Evolutionary conservation across 306 rosid species (phyloP).

Genomic region (Sicyos edulis): DNA sequence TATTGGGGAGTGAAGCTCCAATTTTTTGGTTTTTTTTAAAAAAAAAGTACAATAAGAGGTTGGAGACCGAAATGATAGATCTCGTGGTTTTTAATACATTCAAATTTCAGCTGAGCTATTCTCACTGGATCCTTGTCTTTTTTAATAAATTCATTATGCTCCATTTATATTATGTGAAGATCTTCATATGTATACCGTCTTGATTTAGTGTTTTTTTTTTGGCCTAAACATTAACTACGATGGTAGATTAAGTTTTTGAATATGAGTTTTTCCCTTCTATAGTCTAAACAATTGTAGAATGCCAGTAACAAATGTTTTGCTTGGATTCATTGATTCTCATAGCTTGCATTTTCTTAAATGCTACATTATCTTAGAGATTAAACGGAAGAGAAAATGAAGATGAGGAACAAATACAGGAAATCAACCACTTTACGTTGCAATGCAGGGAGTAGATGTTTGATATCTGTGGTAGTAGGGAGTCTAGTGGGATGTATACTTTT

Average conservation of each 20-base stretch:
- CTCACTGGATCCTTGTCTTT: no score
- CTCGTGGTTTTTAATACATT: no score
- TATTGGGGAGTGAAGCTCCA: no score
- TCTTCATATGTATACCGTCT: neutral
- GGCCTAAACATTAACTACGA: no score
- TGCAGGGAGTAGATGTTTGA: slow-evolving; percentile 74
- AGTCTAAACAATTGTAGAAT: neutral
- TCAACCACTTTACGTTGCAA: slow-evolving; percentile 59
- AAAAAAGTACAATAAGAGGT: no score
- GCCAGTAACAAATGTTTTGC: slow-evolving; percentile 34
- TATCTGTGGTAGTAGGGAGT: slow-evolving; percentile 51
- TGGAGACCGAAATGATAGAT: no score
- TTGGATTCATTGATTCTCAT: slow-evolving; percentile 36
- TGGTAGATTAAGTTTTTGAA: no score
- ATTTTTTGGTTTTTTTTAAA: no score
- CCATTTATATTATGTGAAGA: neutral
- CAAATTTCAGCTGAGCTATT: no score
- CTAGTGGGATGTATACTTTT: slow-evolving; percentile 68
- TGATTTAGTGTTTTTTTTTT: no score
- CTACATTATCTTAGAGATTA: slow-evolving; percentile 61
- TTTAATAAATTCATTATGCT: neutral
- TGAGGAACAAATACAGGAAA: slow-evolving; percentile 76
- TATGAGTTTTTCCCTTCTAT: no score
- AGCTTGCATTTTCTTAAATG: slow-evolving; percentile 64
- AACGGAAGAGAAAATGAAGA: slow-evolving; percentile 65